Conservation (phyloP, 225 moss, liverwort and hornwort genomes). For the Marchantia polymorpha region DNA sequence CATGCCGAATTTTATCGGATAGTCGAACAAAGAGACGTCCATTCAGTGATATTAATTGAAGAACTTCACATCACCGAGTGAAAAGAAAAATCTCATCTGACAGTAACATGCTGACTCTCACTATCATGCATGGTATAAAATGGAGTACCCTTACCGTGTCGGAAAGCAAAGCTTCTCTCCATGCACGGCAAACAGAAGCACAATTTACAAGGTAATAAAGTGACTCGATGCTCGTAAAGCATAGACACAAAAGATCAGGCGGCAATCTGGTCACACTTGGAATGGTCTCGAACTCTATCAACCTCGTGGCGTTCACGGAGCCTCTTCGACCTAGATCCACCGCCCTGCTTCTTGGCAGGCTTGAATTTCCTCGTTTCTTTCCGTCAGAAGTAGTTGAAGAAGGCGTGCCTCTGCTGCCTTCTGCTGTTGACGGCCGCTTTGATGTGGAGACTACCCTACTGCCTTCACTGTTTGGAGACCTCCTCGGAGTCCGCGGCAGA, state of each 20-base stretch:
- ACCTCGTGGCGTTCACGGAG: not conserved
- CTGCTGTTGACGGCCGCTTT: conserved; percentile 27
- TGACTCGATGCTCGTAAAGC: conserved; percentile 69
- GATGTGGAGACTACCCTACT: conserved; percentile 16
- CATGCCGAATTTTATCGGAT: too few relatives aligned
- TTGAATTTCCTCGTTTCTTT: conserved; percentile 31
- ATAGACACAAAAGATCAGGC: conserved; percentile 70
- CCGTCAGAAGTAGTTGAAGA: conserved; percentile 23
- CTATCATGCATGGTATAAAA: not conserved
- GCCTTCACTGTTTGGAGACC: conserved; percentile 22
- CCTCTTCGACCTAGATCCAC: conserved; percentile 23
- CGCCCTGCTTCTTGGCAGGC: conserved; percentile 10
- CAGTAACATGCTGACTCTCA: not conserved
- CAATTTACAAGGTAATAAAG: conserved; percentile 77
- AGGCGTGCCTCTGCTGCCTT: conserved; percentile 15
- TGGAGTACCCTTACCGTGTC: conserved; percentile 43
- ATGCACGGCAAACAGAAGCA: conserved; percentile 69
- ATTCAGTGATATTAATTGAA: too few relatives aligned
- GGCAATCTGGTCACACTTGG: conserved; percentile 44
- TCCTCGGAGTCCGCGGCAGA: conserved; percentile 14
- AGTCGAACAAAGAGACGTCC: too few relatives aligned
- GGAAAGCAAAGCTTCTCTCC: conserved; percentile 65
- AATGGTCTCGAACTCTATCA: conserved; percentile 39
- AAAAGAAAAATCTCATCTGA: not conserved
- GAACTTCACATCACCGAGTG: not conserved